phyloP scores from a whole-genome alignment of 192 early-diverging fungal species.

The Backusella westeae region DNA sequence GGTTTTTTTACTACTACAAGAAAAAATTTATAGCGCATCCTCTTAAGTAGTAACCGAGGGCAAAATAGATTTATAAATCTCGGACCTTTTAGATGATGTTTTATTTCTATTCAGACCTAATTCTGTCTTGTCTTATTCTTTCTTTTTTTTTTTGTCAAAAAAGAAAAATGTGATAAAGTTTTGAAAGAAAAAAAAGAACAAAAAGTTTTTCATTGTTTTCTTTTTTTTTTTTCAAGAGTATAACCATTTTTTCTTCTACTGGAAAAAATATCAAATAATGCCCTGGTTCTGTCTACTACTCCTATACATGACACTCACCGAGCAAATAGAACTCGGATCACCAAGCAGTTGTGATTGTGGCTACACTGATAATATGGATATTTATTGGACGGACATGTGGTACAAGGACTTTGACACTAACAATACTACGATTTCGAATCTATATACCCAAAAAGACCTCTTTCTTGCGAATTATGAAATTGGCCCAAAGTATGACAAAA shows the following conservation, averaged over 20 bases:
- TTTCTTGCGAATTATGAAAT: slow-evolving; percentile 23
- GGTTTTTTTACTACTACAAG: background rate
- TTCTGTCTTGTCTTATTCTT: background rate
- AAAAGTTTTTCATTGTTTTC: background rate
- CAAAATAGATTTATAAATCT: background rate
- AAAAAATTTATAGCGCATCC: background rate
- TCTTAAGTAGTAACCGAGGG: background rate
- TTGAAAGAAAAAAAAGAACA: background rate
- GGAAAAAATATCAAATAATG: background rate
- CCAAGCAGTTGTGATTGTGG: slow-evolving; percentile 23
- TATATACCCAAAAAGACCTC: slow-evolving; percentile 2
- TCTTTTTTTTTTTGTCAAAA: background rate
- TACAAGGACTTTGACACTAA: slow-evolving; percentile 11
- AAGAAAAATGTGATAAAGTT: background rate
- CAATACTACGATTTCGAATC: background rate
- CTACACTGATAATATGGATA: background rate
- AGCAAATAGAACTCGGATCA: background rate
- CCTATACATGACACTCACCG: background rate
- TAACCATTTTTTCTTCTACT: background rate
- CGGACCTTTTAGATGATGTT: background rate
- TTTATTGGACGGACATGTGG: slow-evolving; percentile 19
- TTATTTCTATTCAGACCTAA: background rate
- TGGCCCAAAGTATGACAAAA: slow-evolving; percentile 8
- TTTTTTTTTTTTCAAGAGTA: background rate
- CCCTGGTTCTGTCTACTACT: background rate